Evolutionary conservation across 176 grass and related monocot species (phyloP).

Genomic region (Aegilops bicornis): DNA sequence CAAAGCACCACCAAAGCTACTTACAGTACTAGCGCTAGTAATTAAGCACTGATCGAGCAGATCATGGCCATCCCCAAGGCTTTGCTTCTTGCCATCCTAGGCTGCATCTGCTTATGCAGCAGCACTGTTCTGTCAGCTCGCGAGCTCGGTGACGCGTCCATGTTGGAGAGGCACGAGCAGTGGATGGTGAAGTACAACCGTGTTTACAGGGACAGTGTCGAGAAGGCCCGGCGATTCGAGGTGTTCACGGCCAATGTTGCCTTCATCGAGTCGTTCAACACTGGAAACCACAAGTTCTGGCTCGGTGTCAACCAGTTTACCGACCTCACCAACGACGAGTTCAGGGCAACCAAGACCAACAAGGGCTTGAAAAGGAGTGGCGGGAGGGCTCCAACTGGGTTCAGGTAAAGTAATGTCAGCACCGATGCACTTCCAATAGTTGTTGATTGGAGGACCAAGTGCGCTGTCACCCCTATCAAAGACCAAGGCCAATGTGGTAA

Average conservation of each 20-base stretch:
- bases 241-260: neutral
- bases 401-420: neutral
- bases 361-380: neutral
- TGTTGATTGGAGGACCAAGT: neutral
- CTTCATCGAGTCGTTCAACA: neutral
- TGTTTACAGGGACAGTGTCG: neutral
- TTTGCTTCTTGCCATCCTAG: neutral
- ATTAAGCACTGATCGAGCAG: neutral
- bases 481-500: neutral
- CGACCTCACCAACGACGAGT: neutral
- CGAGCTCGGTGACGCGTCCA: neutral
- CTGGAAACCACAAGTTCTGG: neutral
- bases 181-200: neutral
- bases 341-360: neutral
- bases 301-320: neutral
- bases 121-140: neutral
- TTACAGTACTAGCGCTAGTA: no score
- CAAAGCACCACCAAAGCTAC: neutral
- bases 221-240: neutral
- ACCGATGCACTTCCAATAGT: neutral
- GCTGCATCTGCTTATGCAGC: neutral
- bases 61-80: neutral
- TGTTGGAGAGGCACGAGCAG: neutral
- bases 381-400: neutral
- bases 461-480: neutral